Base-by-base conservation (phyloP, 2,329 filamentous ascomycete genomes). In the Colletotrichum aenigma region DNA sequence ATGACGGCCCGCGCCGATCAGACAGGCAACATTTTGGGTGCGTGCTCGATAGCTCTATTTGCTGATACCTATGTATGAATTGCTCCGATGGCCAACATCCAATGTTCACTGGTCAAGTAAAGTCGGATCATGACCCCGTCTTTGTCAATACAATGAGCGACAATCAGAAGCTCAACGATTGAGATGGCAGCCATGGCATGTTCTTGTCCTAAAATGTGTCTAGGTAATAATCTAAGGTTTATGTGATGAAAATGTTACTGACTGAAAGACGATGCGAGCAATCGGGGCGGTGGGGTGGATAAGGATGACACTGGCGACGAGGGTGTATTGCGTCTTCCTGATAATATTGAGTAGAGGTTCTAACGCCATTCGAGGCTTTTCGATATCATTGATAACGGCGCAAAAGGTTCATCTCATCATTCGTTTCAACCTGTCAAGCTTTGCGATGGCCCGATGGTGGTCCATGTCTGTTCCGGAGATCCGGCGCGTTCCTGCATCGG, bases 191-290 rank as follows among this genome's bases (percentile, higher is more conserved):
- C 43, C 10, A 21, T 13, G 6, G n/a, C n/a, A 21, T 52, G 43
- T 13, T 52, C 3, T 52, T 21, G 43, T 21, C 43, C 10, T 21
- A 52, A 21, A 6, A 21, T 3, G n/a, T 4, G 10, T 48, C n/a
- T 13, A 6, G 21, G n/a, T 21, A 10, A 48, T 21, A n/a, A 43
- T 4, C 38, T 10, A n/a, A 6, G 5, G 9, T 12, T n/a, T 48
- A 0, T 7, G n/a, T 6, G 18, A 6, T 48, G 43, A 48, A 21
- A n/a, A 43, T 7, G 0, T 0, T 13, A 48, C 10, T 48, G n/a
- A 12, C 43, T 48, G 43, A 6, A 24, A 52, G n/a, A 52, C 4
- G n/a, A 52, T 21, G 43, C 4, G n/a, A 52, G 10, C 43, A 7
- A 21, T 21, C 10, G 12, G 1, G 43, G 10, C 43, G 4, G 43